Percentiles rank a stretch among this genome's conserved stretches.
phyloP scores from a whole-genome alignment of 1,139 yeast genomes.

The Debaryomyces coudertii region DNA sequence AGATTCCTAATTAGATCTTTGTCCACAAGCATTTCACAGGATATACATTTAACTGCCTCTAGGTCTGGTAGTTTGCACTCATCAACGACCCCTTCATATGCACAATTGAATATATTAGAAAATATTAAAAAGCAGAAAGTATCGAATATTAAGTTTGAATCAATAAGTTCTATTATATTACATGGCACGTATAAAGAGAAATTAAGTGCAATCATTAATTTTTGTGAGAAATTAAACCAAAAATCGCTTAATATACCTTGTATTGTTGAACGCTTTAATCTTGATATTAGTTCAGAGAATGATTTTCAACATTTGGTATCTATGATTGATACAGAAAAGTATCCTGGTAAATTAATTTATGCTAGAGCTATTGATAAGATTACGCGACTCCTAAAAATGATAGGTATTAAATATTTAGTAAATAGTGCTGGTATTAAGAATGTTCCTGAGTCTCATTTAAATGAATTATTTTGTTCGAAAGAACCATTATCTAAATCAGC shows the following conservation, averaged over 20 bases:
- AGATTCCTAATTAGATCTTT: constrained; percentile 26
- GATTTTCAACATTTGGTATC: constrained; percentile 19
- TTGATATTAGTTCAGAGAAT: constrained; percentile 12
- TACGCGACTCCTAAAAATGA: constrained; percentile 20
- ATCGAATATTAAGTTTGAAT: constrained; percentile 18
- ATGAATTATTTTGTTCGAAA: constrained; percentile 17
- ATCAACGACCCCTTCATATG: constrained; percentile 22
- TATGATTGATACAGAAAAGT: constrained; percentile 16
- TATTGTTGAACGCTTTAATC: constrained; percentile 12
- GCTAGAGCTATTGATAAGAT: constrained; percentile 22
- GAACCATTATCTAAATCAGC: constrained; percentile 14
- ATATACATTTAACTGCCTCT: constrained; percentile 31
- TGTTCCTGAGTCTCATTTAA: constrained; percentile 17
- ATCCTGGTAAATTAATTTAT: constrained; percentile 25
- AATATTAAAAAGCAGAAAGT: constrained; percentile 9
- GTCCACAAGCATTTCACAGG: constrained; percentile 27
- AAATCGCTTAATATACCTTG: constrained; percentile 13
- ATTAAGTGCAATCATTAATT: constrained; percentile 26
- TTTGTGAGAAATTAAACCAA: constrained; percentile 22
- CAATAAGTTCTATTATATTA: constrained; percentile 30
- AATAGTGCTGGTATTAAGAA: constrained; percentile 18
- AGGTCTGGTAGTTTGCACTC: constrained; percentile 29
- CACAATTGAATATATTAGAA: constrained; percentile 15
- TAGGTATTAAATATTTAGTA: constrained; percentile 27
- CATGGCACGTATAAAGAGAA: constrained; percentile 42